Evolutionary conservation across 495 filamentous ascomycete species (phyloP), one percentile per base, ranked within the genome.

Genomic region (Annulohypoxylon stygium): DNA sequence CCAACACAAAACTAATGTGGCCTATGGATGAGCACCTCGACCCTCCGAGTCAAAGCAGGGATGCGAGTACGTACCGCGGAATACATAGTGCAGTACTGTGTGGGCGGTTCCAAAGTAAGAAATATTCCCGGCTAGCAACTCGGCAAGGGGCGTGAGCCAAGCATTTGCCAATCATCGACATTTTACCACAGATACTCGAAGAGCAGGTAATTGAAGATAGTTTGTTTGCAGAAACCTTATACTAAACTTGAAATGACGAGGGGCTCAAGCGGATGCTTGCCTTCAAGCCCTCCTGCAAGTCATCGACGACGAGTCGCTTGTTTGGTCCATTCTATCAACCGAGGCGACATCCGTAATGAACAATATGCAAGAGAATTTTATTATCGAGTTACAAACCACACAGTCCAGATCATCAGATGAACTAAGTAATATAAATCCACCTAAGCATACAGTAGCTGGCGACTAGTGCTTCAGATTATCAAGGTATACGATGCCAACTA

Each of bases 331-430:
- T 50, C 47, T 34, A 34, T 30, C 67, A 70, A 60, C 53, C 58
- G 60, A 65, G 60, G 57, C 60, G 67, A 65, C 67, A 64, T 70
- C 67, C 67, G 60, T 41, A 51, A 70, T 65, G 62, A 70, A 41
- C 39, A 64, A 65, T 64, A 70, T 64, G 67, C 41, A 70, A 64
- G 39, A 55, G 39, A 25, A 59, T 54, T 54, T 58, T 50, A 58
- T 57, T 53, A 55, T 53, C 59, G 20, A 55, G 59, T 69, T 39
- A 25, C 26, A 65, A 60, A 53, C 60, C 11, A 70, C 39, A 30
- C 41, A 20, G 18, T 41, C 20, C 30, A 65, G 51, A 70, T 30
- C 60, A 65, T 36, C 48, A 65, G 39, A 70, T 39, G 67, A 65
- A 59, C 61, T 60, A 65, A 64, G 53, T 60, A 65, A 70, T 70